phyloP scores from a whole-genome alignment of 768 basidiomycete genomes.

The Kwoniella pini region DNA sequence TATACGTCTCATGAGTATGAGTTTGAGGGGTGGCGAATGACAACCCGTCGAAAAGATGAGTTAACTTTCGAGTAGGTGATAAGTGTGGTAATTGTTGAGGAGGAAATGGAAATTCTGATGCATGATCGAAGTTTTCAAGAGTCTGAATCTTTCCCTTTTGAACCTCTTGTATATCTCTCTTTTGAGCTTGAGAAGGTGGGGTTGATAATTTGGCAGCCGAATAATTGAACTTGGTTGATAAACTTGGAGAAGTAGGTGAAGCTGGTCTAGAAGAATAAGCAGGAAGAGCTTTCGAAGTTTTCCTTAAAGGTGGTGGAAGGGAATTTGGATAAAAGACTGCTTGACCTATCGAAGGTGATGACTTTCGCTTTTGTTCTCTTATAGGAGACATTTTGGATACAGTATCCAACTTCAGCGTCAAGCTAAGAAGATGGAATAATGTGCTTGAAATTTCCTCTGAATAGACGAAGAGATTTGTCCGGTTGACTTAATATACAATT shows the following conservation, averaged over 20 bases:
- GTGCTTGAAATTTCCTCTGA: too few species aligned
- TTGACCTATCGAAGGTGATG: conserved; percentile 28
- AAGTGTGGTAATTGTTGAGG: background rate
- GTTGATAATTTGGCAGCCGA: conserved; percentile 1
- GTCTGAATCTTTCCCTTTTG: background rate
- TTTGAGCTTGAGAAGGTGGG: background rate
- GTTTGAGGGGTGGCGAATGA: conserved; percentile 14
- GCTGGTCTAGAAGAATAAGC: conserved; percentile 3
- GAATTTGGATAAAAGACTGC: conserved; percentile 32
- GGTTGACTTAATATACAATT: too few species aligned
- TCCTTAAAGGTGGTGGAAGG: conserved; percentile 17
- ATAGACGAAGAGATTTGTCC: too few species aligned
- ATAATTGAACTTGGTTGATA: background rate
- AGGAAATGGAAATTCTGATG: conserved; percentile 18
- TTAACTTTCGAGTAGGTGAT: conserved; percentile 18
- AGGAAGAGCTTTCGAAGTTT: conserved; percentile 9
- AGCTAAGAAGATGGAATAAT: too few species aligned
- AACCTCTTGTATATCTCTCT: background rate
- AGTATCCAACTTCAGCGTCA: too few species aligned
- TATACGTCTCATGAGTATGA: background rate
- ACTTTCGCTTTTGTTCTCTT: conserved; percentile 12
- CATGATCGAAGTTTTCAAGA: conserved; percentile 11
- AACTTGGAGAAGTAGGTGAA: conserved; percentile 12
- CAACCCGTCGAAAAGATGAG: conserved; percentile 19
- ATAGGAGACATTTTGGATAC: conserved; percentile 17